These are phyloP conservation scores for Sporisorium graminicola DNA, from an alignment of 1,284 basidiomycete genomes.

Conservation along the genomic window DNA sequence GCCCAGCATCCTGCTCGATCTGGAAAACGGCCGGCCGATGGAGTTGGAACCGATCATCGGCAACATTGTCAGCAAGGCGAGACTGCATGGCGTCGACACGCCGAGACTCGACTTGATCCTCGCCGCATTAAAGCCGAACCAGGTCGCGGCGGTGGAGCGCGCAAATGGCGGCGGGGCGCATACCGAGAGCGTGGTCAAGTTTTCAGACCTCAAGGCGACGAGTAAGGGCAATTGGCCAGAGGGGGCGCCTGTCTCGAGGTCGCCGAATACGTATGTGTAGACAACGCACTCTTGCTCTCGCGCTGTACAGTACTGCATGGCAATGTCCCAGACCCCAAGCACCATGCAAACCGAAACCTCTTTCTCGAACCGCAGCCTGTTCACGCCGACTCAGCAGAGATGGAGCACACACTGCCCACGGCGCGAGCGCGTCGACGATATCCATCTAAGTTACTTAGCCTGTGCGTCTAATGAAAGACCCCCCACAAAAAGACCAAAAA, in stretches of 20 bases:
- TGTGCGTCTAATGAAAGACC: conserved; percentile 20
- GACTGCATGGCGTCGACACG: conserved; percentile 47
- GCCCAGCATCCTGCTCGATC: conserved; percentile 62
- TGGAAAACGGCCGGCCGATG: conserved; percentile 63
- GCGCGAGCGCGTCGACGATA: no score
- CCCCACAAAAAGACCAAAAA: conserved; percentile 42
- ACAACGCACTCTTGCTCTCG: no score
- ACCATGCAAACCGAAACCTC: background rate
- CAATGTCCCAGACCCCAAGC: background rate
- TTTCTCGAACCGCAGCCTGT: no score
- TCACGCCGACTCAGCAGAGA: no score
- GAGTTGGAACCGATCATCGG: conserved; percentile 62
- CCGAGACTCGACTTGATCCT: conserved; percentile 62
- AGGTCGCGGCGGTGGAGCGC: conserved; percentile 36
- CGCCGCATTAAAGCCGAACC: conserved; percentile 55
- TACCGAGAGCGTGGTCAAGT: conserved; percentile 8
- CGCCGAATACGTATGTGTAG: conserved; percentile 26
- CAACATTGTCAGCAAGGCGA: conserved; percentile 48
- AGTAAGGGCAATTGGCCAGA: conserved; percentile 40
- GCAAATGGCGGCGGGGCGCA: conserved; percentile 5
- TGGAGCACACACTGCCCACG: no score
- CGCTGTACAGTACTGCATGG: background rate
- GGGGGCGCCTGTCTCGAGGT: conserved; percentile 33
- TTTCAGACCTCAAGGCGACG: conserved; percentile 26
- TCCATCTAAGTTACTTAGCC: background rate